Base-by-base conservation (phyloP, 139 green algal genomes). In the Chlorella sorokiniana region DNA sequence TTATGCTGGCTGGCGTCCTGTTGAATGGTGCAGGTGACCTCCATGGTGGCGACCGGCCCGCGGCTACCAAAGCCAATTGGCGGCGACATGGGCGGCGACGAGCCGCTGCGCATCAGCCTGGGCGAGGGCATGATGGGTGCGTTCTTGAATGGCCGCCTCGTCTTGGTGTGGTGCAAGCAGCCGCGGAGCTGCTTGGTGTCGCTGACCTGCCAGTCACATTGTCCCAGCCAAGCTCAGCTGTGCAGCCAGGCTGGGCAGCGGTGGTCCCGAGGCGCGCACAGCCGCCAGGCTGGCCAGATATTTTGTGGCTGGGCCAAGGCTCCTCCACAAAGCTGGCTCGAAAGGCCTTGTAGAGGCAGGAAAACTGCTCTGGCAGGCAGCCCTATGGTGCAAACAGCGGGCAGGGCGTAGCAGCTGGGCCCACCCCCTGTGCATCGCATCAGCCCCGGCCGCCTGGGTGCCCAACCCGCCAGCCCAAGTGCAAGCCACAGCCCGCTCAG, bases 51-150 rank as follows among this genome's bases (percentile, higher is more conserved):
- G 6, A 81, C 83, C 9, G 85, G 83, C 37, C 85, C 83, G 11
- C 75, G 67, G 59, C 42, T 62, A 48, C 79, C 79, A 31, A 69
- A 69, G 52, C 54, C 54, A 20, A 69, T 77, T 45, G 65, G 64
- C 64, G 65, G 78, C 64, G 68, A 63, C 40, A 61, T 29, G 20
- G 79, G 54, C 22, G 69, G 79, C 40, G 76, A 86, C 54, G 84
- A 85, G 69, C 76, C 84, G 11, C 51, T 89, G n/a, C 77, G 77
- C 61, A 86, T 89, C 62, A 81, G 65, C 68, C 86, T 90, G 79
- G 86, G 86, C 44, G 73, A 65, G 27, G 86, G 86, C 56, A 90
- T 90, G 84, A 89, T 86, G 75, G 85, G 61, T 75, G 70, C 54
- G 79, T 52, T n/a, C n/a, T n/a, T n/a, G n/a, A n/a, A n/a, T n/a